Evolutionary conservation across 108 stramenopile species (phyloP).

Genomic region (Nitzschia sp.): DNA sequence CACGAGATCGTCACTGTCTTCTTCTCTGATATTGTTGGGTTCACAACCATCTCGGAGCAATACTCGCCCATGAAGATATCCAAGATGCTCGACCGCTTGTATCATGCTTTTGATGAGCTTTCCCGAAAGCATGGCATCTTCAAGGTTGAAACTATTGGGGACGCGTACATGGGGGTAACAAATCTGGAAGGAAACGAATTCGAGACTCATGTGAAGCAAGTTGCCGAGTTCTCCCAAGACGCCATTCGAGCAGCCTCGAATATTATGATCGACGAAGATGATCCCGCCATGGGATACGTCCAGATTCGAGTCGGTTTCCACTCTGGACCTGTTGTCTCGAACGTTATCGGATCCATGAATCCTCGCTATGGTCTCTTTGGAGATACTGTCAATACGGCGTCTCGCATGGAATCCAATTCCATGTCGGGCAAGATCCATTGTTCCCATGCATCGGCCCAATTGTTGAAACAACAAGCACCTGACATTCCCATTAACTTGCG

Average conservation of each 20-base stretch:
- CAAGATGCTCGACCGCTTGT: slow-evolving; percentile 38
- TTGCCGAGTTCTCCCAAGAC: slow-evolving; percentile 54
- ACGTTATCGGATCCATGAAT: slow-evolving; percentile 52
- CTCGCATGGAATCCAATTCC: slow-evolving; percentile 59
- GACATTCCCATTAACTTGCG: slow-evolving; percentile 31
- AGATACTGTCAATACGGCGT: slow-evolving; percentile 60
- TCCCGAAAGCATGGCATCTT: slow-evolving; percentile 31
- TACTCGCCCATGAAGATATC: slow-evolving; percentile 31
- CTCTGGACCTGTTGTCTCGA: slow-evolving; percentile 54
- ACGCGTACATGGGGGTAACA: slow-evolving; percentile 41
- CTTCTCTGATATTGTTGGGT: slow-evolving; percentile 62
- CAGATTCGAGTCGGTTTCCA: slow-evolving; percentile 59
- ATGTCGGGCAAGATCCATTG: slow-evolving; percentile 45
- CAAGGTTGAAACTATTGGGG: slow-evolving; percentile 53
- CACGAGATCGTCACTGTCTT: slow-evolving; percentile 52
- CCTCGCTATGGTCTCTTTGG: slow-evolving; percentile 61
- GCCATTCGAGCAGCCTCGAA: slow-evolving; percentile 40
- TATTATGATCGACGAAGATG: slow-evolving; percentile 40
- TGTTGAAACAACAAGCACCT: slow-evolving; percentile 44
- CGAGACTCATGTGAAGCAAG: slow-evolving; percentile 54
- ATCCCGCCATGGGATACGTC: slow-evolving; percentile 36
- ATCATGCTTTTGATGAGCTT: slow-evolving; percentile 30
- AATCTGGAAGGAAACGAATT: slow-evolving; percentile 42
- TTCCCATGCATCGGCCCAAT: slow-evolving; percentile 37
- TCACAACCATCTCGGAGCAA: slow-evolving; percentile 24